Conservation (phyloP, 345 rosid genomes). For the Eucalyptus victrix region DNA sequence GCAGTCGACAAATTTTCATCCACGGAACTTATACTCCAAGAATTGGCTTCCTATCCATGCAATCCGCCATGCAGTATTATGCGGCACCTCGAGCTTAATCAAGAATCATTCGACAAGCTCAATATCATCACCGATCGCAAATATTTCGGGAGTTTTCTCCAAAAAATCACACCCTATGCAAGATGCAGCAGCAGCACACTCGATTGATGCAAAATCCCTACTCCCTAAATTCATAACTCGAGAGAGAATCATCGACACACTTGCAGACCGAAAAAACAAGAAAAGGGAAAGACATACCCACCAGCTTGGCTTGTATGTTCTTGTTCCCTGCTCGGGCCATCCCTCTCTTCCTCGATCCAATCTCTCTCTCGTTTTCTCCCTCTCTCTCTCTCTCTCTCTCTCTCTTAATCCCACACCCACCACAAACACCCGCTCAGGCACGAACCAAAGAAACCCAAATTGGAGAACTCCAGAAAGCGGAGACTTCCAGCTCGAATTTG, state of each 20-base stretch:
- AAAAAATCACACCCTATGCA: background rate
- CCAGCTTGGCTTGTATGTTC: constrained; percentile 88
- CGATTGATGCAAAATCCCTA: background rate
- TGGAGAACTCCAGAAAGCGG: background rate
- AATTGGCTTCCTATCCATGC: background rate
- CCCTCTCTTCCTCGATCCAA: background rate
- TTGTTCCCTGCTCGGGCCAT: constrained; percentile 51
- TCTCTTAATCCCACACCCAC: background rate
- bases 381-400: background rate
- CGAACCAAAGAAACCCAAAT: background rate
- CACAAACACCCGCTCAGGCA: background rate
- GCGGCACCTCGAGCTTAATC: background rate
- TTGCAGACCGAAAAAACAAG: background rate
- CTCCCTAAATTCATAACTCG: background rate
- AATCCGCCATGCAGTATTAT: background rate
- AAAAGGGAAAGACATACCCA: constrained; percentile 47
- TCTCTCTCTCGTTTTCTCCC: background rate
- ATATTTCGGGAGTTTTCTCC: background rate
- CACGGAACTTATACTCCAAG: background rate
- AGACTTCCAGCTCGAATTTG: background rate
- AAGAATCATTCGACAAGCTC: background rate
- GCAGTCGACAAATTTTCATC: background rate
- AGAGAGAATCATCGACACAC: background rate
- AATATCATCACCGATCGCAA: background rate
- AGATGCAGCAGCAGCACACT: background rate